Evolutionary conservation across 768 basidiomycete genomes (phyloP).

Genomic region (Rhodotorula toruloides): DNA sequence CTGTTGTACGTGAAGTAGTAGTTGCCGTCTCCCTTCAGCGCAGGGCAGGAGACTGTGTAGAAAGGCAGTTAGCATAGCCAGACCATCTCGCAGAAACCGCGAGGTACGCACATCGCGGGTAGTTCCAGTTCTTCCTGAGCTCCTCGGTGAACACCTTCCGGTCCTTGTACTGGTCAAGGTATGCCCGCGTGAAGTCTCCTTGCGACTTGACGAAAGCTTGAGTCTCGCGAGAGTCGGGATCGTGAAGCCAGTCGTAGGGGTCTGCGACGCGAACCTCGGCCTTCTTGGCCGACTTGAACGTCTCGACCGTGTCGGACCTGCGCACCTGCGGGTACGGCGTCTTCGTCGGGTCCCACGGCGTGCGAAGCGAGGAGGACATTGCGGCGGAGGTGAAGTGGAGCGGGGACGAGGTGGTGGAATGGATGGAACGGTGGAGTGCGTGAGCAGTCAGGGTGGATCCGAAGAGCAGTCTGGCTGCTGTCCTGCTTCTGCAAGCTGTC

Average conservation of each 20-base stretch:
- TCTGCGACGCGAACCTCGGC: slow-evolving; percentile 63
- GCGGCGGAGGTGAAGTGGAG: not conserved
- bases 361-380: not conserved
- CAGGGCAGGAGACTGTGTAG: slow-evolving; percentile 60
- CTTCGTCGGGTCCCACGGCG: slow-evolving; percentile 10
- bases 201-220: slow-evolving; percentile 49
- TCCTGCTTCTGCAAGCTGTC: too few species aligned
- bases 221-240: slow-evolving; percentile 54
- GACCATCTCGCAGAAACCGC: too few species aligned
- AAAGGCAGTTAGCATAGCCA: slow-evolving; percentile 14
- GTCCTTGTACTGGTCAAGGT: slow-evolving; percentile 63
- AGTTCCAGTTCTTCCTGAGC: slow-evolving; percentile 57
- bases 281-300: slow-evolving; percentile 63
- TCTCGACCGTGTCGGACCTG: slow-evolving; percentile 54
- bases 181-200: slow-evolving; percentile 43
- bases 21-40: slow-evolving; percentile 59
- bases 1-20: slow-evolving; percentile 67
- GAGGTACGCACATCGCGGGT: slow-evolving; percentile 49
- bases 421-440: not conserved
- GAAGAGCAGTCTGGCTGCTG: too few species aligned
- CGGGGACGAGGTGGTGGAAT: not conserved
- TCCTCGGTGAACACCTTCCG: slow-evolving; percentile 57
- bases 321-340: slow-evolving; percentile 59
- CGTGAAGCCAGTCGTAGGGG: slow-evolving; percentile 65
- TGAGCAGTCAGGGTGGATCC: not conserved